Base-by-base conservation (phyloP, 1,139 yeast species). In the Eremothecium cymbalariae region DNA sequence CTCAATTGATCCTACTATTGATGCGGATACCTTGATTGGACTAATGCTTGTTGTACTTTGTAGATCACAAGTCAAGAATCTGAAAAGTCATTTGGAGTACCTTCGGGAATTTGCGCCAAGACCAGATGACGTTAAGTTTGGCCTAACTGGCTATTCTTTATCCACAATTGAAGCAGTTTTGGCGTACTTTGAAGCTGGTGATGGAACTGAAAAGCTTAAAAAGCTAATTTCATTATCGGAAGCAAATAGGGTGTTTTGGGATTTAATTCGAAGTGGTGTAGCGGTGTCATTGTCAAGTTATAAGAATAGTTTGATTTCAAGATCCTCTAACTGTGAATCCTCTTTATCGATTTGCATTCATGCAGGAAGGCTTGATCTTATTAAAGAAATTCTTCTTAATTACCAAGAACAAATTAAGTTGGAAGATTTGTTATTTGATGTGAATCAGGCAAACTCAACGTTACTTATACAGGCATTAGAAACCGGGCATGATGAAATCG, bases 111-210 rank as follows among this genome's bases (percentile, higher is more conserved):
- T 81, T 52, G 70, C 77, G 45, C 70, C 59, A 63, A 70, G 37
- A 55, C 69, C 56, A 41, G 63, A 62, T 24, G 48, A 60, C 3
- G 68, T 45, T 6, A 48, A 67, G 24, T 53, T 65, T 7, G 86
- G 85, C 0, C 59, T 67, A 16, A 46, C 64, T 5, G 84, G 82
- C 0, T 79, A 78, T 47, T 69, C 78, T 0, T 47, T 86, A 20
- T 79, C 94, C 34, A 84, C 94, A 8, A 63, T 86, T 30, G 95
- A 86, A 50, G 95, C 90, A 0, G 94, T 85, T 0, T 50, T 85
- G 6, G 73, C 63, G 40, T 93, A 81, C 51, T 64, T 51, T 19
- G 48, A 48, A 8, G 33, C 32, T 8, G 30, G 32, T 21, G 31
- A 32, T 17, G 40, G 36, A 18, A 22, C 40, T 6, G 34, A 26